Evolutionary conservation across 257 asterid species (phyloP), one percentile per base, ranked within the genome.

Genomic region (Verbascum thapsus): DNA sequence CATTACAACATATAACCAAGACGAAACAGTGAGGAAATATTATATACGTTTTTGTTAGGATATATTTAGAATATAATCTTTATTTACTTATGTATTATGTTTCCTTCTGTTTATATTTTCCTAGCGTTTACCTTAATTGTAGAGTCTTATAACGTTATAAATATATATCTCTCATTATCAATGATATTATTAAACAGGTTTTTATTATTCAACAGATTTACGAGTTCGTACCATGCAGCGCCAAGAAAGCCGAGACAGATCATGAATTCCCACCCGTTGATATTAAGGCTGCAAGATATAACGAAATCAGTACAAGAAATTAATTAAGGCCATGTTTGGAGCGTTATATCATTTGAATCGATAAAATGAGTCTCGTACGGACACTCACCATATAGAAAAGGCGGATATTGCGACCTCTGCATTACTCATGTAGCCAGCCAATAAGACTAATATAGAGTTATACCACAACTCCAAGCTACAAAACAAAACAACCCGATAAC

Each of bases 231-330:
- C 88, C 84, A 83, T 4, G 83, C 80, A 44, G 95, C 86, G 2
- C 86, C 95, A 3, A 83, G 80, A 34, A 80, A 78, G 35, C 90
- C 90, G 16, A 85, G 76, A 56, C 79, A 74, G 52, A 83, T 57
- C 89, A 83, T 85, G 85, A 71, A 73, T 53, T 80, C 88, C 88
- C 88, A 83, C 1, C 77, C 82, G 54, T 83, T 81, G 63, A 85
- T 66, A 16, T 85, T 85, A 44, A 85, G 78, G 66, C 90, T 83
- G 86, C 71, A 53, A 67, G 49, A 23, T 47, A 32, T 40, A 23
- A 26, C 47, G 17, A 17, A 44, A 61, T 50, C 22, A 58, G 34
- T 52, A 10, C n/a, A n/a, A n/a, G n/a, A n/a, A n/a, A n/a, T n/a
- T n/a, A n/a, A n/a, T 5, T 26, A 5, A 26, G 32, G 32, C 32